Evolutionary conservation across 1,284 basidiomycete species (phyloP), one percentile per base, ranked within the genome.

Genomic region (Ustilago sp.): DNA sequence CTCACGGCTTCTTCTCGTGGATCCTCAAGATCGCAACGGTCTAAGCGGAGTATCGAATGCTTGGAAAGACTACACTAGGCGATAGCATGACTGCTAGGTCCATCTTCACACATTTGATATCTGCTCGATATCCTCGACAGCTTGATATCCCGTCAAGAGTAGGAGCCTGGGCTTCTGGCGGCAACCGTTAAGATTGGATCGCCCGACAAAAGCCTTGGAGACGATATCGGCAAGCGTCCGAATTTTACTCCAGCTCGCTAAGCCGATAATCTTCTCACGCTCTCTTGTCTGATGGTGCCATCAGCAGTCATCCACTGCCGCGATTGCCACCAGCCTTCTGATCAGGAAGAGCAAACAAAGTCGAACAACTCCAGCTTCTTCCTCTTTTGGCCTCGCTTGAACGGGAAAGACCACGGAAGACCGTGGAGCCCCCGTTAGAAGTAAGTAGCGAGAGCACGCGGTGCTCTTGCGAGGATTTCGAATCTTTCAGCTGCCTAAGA

Each of bases 11-110:
- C 38, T 31, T 31, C 32, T 36, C 56, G 31, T 19, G 9, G 31
- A 12, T 15, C 43, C 28, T 47, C 36, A 1, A 28, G 34, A 38
- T 58, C 56, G 34, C 56, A 41, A 32, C 8, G 31, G 32, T n/a
- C n/a, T 41, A 28, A 38, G 54, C 54, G 54, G 54, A 56, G 54
- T 56, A 13, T 56, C 9, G 54, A 56, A 41, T 19, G 15, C 4
- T 41, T 32, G 43, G 5, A 23, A 17, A 23, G 13, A 50, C 23
- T 11, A 50, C 7, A 54, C 52, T 28, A 54, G 38, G 36, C 17
- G 7, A 50, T 50, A 31, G 28, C 48, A 50, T 50, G 48, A 17
- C 8, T 7, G 28, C 48, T 32, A 31, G n/a, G 12, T 13, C 28
- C 13, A 13, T 50, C 23, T 50, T 8, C 23, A 32, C 23, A 31